Evolutionary conservation across 116 monocot genomes (phyloP), one percentile per base, ranked within the genome.

Genomic region (Posidonia oceanica): DNA sequence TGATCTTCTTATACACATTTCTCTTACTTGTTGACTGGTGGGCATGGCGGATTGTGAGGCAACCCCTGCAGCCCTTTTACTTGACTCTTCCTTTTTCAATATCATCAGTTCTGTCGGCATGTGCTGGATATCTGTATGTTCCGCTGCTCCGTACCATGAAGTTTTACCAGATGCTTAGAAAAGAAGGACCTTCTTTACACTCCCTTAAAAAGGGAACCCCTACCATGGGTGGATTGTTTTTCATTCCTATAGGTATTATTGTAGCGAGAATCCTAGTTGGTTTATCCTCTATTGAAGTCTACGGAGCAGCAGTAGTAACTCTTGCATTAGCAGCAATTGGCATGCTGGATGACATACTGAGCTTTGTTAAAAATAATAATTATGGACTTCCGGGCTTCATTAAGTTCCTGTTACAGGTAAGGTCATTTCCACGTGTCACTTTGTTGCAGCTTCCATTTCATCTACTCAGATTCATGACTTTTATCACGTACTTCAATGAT

Each of bases 221-320:
- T 36, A 84, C 91, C 70, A 91, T 91, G 94, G 94, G 91, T 53
- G 94, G 94, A 64, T 66, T 94, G 36, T 88, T 91, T 68, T 88
- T 94, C 73, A 71, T 94, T 68, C 94, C 94, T 29, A 74, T 94
- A 62, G 90, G 91, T 54, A 69, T 91, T 61, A 11, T 63, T 75
- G 86, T 94, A 69, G 86, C 91, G 21, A 69, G 36, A 64, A 11
- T 17, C 29, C 61, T 82, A 10, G 76, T 69, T 79, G 82, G 83
- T 71, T 75, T 73, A 22, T 75, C 73, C 71, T 91, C 86, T 44
- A 59, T 62, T 65, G 73, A 67, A 71, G 68, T 88, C 62, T 76
- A 36, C 80, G 87, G 84, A 69, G 80, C 88, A 68, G 73, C 79
- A 17, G 56, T 68, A 65, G 81, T 69, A 18, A 95, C 94, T 75